These are phyloP conservation scores for Annona squamosa DNA, from an alignment of 164 flowering plant species.

Conservation along the genomic window DNA sequence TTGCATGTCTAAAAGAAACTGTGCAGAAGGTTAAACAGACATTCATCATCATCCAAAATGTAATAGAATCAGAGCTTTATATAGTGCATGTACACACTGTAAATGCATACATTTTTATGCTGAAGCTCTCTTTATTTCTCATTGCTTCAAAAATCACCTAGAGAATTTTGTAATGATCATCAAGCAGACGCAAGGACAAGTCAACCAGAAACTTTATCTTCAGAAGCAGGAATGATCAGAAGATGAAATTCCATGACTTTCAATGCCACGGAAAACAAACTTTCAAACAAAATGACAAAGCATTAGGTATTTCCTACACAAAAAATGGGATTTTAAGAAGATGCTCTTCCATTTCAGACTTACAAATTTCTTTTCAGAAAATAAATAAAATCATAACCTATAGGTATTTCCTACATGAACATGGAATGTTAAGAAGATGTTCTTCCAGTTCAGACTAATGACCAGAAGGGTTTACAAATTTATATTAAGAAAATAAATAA, in stretches of 20 bases:
- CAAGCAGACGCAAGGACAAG: not conserved
- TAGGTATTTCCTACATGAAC: too few relatives aligned
- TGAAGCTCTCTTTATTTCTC: not conserved
- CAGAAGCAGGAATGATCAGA: too few relatives aligned
- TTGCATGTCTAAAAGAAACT: constrained; percentile 49
- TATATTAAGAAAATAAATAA: too few relatives aligned
- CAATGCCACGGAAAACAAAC: too few relatives aligned
- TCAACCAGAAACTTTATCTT: not conserved
- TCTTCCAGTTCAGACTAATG: not conserved
- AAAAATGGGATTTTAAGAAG: too few relatives aligned
- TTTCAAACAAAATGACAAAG: too few relatives aligned
- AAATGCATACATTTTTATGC: not conserved
- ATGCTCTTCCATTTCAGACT: too few relatives aligned
- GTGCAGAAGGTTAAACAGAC: constrained; percentile 5
- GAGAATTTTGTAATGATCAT: not conserved
- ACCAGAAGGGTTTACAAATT: not conserved
- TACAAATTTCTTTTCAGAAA: too few relatives aligned
- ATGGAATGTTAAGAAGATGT: too few relatives aligned
- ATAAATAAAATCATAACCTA: too few relatives aligned
- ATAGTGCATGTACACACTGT: not conserved
- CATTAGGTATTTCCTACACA: too few relatives aligned
- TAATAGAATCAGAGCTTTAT: not conserved
- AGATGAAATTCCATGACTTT: too few relatives aligned
- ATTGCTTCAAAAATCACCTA: not conserved
- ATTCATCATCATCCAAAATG: not conserved